Evolutionary conservation across 2,329 filamentous ascomycete genomes (phyloP).

Genomic region (Hortaea sp.): DNA sequence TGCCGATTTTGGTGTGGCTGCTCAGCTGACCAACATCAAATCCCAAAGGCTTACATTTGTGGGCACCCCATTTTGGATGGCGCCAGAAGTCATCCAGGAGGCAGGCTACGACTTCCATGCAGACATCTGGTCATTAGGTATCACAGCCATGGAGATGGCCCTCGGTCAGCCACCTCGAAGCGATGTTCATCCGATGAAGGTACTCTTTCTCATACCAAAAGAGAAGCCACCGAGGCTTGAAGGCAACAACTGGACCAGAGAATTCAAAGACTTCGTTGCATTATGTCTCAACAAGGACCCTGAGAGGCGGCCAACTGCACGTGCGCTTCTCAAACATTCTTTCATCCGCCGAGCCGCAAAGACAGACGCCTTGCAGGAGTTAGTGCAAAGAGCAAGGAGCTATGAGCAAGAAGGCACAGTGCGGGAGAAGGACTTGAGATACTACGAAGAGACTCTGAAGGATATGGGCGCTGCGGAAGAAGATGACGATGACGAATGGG

Average conservation of each 20-base stretch:
- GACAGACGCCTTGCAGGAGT: slow-evolving; percentile 75
- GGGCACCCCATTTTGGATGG: slow-evolving; percentile 96
- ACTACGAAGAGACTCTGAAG: slow-evolving; percentile 82
- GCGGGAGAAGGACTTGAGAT: slow-evolving; percentile 50
- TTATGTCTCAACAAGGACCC: slow-evolving; percentile 89
- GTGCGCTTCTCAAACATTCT: slow-evolving; percentile 75
- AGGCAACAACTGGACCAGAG: slow-evolving; percentile 62
- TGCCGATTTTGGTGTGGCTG: slow-evolving; percentile 93
- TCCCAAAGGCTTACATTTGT: slow-evolving; percentile 96
- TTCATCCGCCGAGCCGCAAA: slow-evolving; percentile 84
- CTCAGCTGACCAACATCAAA: slow-evolving; percentile 94
- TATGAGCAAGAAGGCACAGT: slow-evolving; percentile 51
- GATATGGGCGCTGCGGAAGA: slow-evolving; percentile 29
- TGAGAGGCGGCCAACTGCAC: slow-evolving; percentile 71
- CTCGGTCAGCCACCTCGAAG: slow-evolving; percentile 82
- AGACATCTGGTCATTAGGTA: slow-evolving; percentile 87
- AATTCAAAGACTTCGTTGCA: slow-evolving; percentile 89
- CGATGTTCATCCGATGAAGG: slow-evolving; percentile 85
- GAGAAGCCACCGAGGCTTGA: slow-evolving; percentile 75
- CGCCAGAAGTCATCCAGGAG: slow-evolving; percentile 86
- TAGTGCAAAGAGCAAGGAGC: slow-evolving; percentile 73
- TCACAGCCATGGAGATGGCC: slow-evolving; percentile 83
- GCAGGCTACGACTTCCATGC: slow-evolving; percentile 78
- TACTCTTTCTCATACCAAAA: slow-evolving; percentile 83
- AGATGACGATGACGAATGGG: slow-evolving; percentile 78